Evolutionary conservation across 768 basidiomycete species (phyloP), one percentile per base, ranked within the genome.

Genomic region (Neoboletus brunneissimus): DNA sequence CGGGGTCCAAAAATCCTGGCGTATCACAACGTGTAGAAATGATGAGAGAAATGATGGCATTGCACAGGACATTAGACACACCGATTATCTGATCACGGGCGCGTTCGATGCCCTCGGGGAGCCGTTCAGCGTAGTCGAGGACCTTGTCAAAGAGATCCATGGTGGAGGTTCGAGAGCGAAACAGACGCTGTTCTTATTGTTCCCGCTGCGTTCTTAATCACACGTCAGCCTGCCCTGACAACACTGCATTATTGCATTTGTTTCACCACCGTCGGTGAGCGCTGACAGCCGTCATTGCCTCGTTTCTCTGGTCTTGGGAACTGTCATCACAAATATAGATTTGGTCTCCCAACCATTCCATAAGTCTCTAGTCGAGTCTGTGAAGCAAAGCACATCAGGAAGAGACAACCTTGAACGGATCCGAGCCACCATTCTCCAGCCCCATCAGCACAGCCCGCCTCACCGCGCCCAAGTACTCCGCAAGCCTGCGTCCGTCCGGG

Each of bases 381-480:
- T 51, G 40, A 50, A 54, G 16, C 20, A 48, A 9, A 11, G 31
- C 45, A 40, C 2, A 48, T 68, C 54, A 72, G 16, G 57, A 67
- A 45, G 60, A 57, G 15, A 77, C 45, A 32, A 81, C 71, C 63
- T 81, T 76, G 68, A 90, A 89, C 11, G 89, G 86, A 76, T 90
- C 89, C 2, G 88, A 88, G 2, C 89, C 88, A 10, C 89, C 89
- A 23, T 76, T 73, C 65, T 91, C 87, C 64, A 96, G 59, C 2
- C 86, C 85, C 16, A 79, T 85, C 62, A 97, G 66, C 22, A 89
- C 77, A 2, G 88, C 89, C 58, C 82, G 81, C 46, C 88, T 75
- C 18, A 98, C 85, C 8, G 83, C 83, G 0, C 79, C 80, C 34
- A 97, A 73, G 68, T 97, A 96, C 55, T 87, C 87, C 9, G 78